Evolutionary conservation across 2,329 filamentous ascomycete species (phyloP).

Genomic region (Fusarium tuaranense): DNA sequence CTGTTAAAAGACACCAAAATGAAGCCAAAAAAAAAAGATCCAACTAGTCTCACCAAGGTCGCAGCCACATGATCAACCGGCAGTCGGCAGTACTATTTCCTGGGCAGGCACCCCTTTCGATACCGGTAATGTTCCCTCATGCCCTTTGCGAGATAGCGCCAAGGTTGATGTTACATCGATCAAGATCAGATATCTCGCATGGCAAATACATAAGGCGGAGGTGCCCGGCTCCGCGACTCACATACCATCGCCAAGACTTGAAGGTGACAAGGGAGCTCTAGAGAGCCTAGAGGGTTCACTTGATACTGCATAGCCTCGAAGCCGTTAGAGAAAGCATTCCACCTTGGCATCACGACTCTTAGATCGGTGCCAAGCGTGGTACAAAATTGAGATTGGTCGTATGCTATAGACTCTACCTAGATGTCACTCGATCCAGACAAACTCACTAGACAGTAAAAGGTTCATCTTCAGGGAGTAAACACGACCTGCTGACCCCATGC

Average conservation of each 20-base stretch:
- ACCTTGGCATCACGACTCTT: not conserved
- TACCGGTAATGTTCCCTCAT: not conserved
- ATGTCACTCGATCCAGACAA: not conserved
- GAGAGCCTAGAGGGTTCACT: not conserved
- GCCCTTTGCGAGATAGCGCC: not conserved
- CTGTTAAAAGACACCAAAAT: not conserved
- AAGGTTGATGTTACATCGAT: not conserved
- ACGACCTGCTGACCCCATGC: slow-evolving; percentile 35
- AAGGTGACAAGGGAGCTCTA: not conserved
- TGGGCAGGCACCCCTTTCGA: not conserved
- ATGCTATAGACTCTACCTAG: not conserved
- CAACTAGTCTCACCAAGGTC: not conserved
- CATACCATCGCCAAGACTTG: not conserved
- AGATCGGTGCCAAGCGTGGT: not conserved
- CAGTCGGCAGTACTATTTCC: not conserved
- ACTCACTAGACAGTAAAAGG: not conserved
- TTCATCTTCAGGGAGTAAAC: slow-evolving; percentile 1
- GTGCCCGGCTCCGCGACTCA: not conserved
- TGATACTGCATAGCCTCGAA: not conserved
- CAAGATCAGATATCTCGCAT: not conserved
- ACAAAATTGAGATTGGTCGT: not conserved
- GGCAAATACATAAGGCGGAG: not conserved
- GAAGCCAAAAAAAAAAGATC: too few species aligned
- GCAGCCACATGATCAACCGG: not conserved
- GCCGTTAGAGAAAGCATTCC: not conserved